A percentile compares a stretch with the other conserved stretches of the same genome.
Evolutionary conservation across 2,329 filamentous ascomycete species (phyloP).

Genomic region (Herpotrichia juniperi): DNA sequence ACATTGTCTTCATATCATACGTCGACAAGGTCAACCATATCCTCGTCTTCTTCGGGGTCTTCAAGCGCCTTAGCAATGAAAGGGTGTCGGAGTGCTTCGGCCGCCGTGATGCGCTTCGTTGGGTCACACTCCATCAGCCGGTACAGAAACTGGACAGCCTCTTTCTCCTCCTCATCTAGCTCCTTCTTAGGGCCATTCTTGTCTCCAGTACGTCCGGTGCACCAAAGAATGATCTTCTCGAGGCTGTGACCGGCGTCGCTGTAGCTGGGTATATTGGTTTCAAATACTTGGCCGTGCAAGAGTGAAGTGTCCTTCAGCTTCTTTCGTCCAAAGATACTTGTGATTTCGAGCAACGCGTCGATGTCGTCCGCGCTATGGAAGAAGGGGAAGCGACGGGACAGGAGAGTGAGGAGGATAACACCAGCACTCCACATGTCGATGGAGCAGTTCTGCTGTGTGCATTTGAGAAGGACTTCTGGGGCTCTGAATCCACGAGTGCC

Average conservation of each 20-base stretch:
- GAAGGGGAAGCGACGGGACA: constrained; percentile 92
- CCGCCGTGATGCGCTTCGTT: constrained; percentile 72
- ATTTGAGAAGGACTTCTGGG: constrained; percentile 96
- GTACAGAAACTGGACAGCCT: constrained; percentile 74
- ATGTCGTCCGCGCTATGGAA: constrained; percentile 99
- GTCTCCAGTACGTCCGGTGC: constrained; percentile 74
- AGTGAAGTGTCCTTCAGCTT: constrained; percentile 84
- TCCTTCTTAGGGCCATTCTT: constrained; percentile 53
- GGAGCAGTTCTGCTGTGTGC: constrained; percentile 87
- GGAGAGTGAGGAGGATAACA: constrained; percentile 94
- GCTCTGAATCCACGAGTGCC: constrained; percentile 95
- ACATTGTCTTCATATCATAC: constrained; percentile 16
- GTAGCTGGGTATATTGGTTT: constrained; percentile 91
- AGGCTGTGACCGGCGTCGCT: constrained; percentile 83
- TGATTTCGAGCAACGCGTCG: constrained; percentile 96
- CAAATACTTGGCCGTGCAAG: constrained; percentile 88
- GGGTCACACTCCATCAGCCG: constrained; percentile 80
- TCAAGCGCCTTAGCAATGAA: constrained; percentile 60
- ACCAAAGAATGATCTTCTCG: constrained; percentile 96
- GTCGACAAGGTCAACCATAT: constrained; percentile 37
- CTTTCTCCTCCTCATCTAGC: constrained; percentile 70
- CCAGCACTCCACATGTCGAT: constrained; percentile 98
- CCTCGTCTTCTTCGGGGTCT: constrained; percentile 39
- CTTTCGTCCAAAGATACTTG: constrained; percentile 86
- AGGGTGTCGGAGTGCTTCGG: constrained; percentile 74